Evolutionary conservation across 2,329 filamentous ascomycete species (phyloP), one percentile per base, ranked within the genome.

Genomic region (Colletotrichum orchidophilum): DNA sequence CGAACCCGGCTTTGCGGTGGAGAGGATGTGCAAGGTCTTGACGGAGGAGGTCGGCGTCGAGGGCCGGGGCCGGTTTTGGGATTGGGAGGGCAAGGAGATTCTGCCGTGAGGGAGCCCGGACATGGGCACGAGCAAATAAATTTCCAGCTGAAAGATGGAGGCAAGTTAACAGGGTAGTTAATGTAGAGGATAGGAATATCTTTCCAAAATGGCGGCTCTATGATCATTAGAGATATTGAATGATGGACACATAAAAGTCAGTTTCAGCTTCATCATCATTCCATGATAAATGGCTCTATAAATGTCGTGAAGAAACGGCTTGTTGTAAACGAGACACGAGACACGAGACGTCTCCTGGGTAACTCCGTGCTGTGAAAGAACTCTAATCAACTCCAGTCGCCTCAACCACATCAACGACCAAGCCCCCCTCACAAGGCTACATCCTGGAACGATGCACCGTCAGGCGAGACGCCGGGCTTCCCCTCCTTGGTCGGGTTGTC

Each of bases 1-100:
- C 75, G 88, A 86, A 70, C 85, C 90, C 1, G 90, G 91, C 72
- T 91, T 87, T 76, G 90, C 92, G 24, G 93, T 89, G 0, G 88
- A 89, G 82, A 87, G 85, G 78, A 81, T 96, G 81, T 79, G 91
- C 29, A 83, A 87, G 39, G 89, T 95, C 8, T 80, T 92, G 5
- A 81, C 80, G 46, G 78, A 80, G 5, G 80, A 88, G 70, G 84
- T 88, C 66, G 77, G 78, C 1, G 50, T 86, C 13, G 82, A 84
- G 29, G 85, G 88, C 33, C 84, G 92, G 76, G 92, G 92, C 1
- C 85, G 82, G 75, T 92, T 89, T 75, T 93, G 89, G 89, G 92
- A 93, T 79, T 93, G 90, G 90, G 89, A 88, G 76, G 90, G 90
- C 1, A 83, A 89, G 71, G 91, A 92, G 79, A 83, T 93, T 46